Base-by-base conservation (phyloP, 495 filamentous ascomycete genomes). In the Lasiosphaeria ovina region DNA sequence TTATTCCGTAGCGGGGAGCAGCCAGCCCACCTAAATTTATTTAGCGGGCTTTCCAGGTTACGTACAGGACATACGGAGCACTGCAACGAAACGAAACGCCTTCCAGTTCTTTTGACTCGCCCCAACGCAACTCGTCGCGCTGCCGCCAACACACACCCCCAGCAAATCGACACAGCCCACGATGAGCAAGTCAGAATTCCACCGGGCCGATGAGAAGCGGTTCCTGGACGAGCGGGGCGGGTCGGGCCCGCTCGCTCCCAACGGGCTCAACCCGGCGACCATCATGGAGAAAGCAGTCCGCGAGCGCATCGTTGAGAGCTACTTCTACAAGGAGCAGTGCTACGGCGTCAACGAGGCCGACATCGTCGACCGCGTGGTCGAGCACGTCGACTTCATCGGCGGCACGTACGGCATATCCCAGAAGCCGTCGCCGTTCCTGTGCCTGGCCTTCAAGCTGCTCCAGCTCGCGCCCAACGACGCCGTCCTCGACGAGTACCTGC, bases 261-360 rank as follows among this genome's bases (percentile, higher is more conserved):
- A 84, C 73, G 90, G 91, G 44, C 84, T 93, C 64, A 96, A 96
- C 76, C 92, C 92, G 0, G 87, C 89, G 6, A 89, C 88, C 6
- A 90, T 97, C 42, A 87, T 97, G 79, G 92, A 97, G 67, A 94
- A 93, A 71, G 87, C 91, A 12, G 90, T 96, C 59, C 89, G 92
- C 60, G 93, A 98, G 72, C 92, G 94, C 68, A 97, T 98, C 73
- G 85, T 90, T 58, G 90, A 96, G 62, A 89, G 85, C 63, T 94
- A 95, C 77, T 98, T 97, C 79, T 98, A 91, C 89, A 97, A 97
- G 75, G 95, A 98, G 72, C 93, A 97, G 73, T 95, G 93, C 71
- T 98, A 97, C 77, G 94, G 89, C 31, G 78, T 98, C 61, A 98
- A 98, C 76, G 91, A 92, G 56, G 90, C 80, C 79, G 64, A 97